Conservation (phyloP, 2,329 filamentous ascomycete genomes). For the Botryosphaeria agaves region DNA sequence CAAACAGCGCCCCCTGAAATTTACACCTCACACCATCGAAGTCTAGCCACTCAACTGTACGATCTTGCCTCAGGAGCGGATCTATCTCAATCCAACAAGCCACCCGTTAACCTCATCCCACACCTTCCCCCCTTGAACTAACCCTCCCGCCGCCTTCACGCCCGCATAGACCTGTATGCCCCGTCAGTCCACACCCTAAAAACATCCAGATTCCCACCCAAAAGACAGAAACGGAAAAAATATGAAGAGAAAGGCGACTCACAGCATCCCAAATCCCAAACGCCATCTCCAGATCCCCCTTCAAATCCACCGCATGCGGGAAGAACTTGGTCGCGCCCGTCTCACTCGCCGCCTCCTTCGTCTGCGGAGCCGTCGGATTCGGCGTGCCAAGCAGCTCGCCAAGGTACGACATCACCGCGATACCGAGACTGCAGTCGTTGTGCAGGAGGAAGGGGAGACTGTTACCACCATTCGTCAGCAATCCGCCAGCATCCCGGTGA, state of each 20-base stretch:
- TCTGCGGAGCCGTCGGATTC: slow-evolving; percentile 33
- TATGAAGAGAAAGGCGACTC: slow-evolving; percentile 14
- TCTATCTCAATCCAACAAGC: too few species aligned
- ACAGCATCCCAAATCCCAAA: slow-evolving; percentile 50
- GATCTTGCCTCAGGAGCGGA: too few species aligned
- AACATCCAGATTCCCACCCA: too few species aligned
- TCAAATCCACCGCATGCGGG: slow-evolving; percentile 40
- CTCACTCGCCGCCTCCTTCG: slow-evolving; percentile 31
- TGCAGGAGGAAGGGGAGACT: slow-evolving; percentile 48
- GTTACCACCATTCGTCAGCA: neutral
- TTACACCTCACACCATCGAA: too few species aligned
- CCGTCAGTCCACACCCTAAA: too few species aligned
- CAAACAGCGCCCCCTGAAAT: too few species aligned
- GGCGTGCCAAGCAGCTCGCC: slow-evolving; percentile 48
- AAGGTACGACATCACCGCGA: slow-evolving; percentile 64
- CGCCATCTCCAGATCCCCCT: slow-evolving; percentile 38
- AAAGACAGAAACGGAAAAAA: neutral
- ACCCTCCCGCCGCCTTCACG: slow-evolving; percentile 33
- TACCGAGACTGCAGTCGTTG: slow-evolving; percentile 58
- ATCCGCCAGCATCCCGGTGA: slow-evolving; percentile 6
- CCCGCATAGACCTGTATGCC: slow-evolving; percentile 35
- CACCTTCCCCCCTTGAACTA: slow-evolving; percentile 27
- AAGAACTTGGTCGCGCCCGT: slow-evolving; percentile 41
- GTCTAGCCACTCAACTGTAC: too few species aligned
- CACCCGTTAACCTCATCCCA: slow-evolving; percentile 45